Base-by-base conservation (phyloP, 2,329 filamentous ascomycete genomes). In the Trichoderma sp. region DNA sequence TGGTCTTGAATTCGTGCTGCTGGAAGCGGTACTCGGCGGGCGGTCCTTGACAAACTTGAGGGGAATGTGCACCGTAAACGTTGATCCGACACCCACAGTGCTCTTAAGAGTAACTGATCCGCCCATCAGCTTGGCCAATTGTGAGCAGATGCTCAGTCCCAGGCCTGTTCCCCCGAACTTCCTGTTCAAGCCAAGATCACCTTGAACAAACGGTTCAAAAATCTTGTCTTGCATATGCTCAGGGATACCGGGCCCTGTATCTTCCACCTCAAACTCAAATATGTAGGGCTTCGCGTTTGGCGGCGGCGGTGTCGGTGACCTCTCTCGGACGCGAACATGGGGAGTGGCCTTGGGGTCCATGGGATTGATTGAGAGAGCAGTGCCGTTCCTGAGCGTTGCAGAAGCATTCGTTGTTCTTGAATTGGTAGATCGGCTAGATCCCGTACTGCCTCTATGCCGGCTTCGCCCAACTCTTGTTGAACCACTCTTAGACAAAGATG, bases 131-230 rank as follows among this genome's bases (percentile, higher is more conserved):
- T 87, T 91, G 3, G 95, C 94, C 50, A 98, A 86, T 82, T 98
- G 95, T 24, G 94, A 93, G 84, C 95, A 97, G 80, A 98, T 98
- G 80, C 93, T 96, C 73, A 98, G 84, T 2, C 95, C 95, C 2
- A 98, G 86, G 4, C 95, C 95, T 1, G 95, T 98, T 18, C 95
- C 95, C 21, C 95, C 95, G 81, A 93, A 97, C 81, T 97, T 97
- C 83, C 95, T 97, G 85, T 93, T 97, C 18, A 98, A 85, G 1
- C 95, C 94, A 1, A 97, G 86, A 81, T 98, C 95, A n/a, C 94
- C 95, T 83, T 98, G 95, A 0, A 98, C 94, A 81, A 98, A 98
- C 0, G 95, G 95, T 82, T 98, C 95, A 81, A 98, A 98, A 11
- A 98, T 94, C 78, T 92, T 92, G 75, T 94, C 88, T 79, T 95